Percentiles rank a stretch among this genome's conserved stretches.
Evolutionary conservation across 1,284 basidiomycete species (phyloP).

Genomic region (Cryptococcus sp.): DNA sequence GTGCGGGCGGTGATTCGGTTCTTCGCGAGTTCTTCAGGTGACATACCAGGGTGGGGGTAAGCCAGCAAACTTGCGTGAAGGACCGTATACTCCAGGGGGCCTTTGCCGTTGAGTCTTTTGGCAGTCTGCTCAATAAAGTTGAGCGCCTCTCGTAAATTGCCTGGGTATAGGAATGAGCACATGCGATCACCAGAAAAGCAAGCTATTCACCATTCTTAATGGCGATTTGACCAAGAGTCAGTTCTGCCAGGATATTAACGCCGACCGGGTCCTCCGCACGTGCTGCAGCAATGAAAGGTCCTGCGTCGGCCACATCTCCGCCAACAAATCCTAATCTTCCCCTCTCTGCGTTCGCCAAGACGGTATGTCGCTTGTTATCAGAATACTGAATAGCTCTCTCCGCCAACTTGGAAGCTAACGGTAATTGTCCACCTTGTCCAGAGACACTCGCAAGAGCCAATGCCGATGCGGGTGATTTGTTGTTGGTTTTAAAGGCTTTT

Average conservation of each 20-base stretch:
- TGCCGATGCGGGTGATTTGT: slow-evolving; percentile 40
- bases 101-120: slow-evolving; percentile 46
- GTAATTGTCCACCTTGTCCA: slow-evolving; percentile 35
- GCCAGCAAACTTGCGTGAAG: slow-evolving; percentile 84
- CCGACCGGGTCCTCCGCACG: slow-evolving; percentile 65
- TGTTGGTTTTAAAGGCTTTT: slow-evolving; percentile 45
- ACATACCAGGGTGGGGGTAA: slow-evolving; percentile 73
- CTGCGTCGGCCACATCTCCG: slow-evolving; percentile 64
- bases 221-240: slow-evolving; percentile 84
- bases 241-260: slow-evolving; percentile 68
- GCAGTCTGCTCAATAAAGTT: slow-evolving; percentile 79
- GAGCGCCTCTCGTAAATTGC: slow-evolving; percentile 62
- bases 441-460: slow-evolving; percentile 39
- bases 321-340: slow-evolving; percentile 75
- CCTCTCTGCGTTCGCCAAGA: slow-evolving; percentile 73
- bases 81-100: slow-evolving; percentile 72
- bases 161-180: slow-evolving; percentile 12
- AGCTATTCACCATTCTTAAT: slow-evolving; percentile 66
- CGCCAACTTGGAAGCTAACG: slow-evolving; percentile 80
- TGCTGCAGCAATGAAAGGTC: slow-evolving; percentile 72
- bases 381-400: slow-evolving; percentile 90
- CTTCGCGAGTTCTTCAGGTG: slow-evolving; percentile 66
- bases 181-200: not conserved
- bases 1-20: slow-evolving; percentile 75
- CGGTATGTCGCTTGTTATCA: slow-evolving; percentile 77